A percentile compares a stretch with the other conserved stretches of the same genome.
phyloP scores from a whole-genome alignment of 352 stramenopile genomes.

The Phytopythium aichiense region DNA sequence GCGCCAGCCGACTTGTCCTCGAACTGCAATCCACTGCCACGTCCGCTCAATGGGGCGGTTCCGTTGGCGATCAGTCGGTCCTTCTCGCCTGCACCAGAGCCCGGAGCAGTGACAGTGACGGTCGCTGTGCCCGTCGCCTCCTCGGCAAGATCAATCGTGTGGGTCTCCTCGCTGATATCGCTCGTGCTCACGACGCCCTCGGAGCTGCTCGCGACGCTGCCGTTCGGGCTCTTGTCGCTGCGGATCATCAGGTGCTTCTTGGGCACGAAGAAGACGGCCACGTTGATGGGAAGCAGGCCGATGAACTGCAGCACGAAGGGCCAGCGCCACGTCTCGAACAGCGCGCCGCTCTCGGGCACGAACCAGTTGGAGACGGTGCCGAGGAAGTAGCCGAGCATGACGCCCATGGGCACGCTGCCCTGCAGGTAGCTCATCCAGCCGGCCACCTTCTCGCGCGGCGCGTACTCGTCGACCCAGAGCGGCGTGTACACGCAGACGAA shows the following conservation, averaged over 20 bases:
- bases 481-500: constrained; percentile 84
- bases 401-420: constrained; percentile 74
- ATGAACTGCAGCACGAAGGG: constrained; percentile 84
- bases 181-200: constrained; percentile 21
- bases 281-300: constrained; percentile 63
- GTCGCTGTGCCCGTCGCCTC: constrained; percentile 7
- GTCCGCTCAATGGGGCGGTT: not conserved
- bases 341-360: constrained; percentile 55
- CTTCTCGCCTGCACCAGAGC: constrained; percentile 3
- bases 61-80: constrained; percentile 3
- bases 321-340: constrained; percentile 78
- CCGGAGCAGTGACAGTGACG: constrained; percentile 1
- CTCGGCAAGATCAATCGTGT: constrained; percentile 31
- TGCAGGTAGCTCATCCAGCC: constrained; percentile 87
- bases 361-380: constrained; percentile 82
- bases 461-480: constrained; percentile 84
- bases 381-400: constrained; percentile 85
- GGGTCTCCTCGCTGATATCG: constrained; percentile 43
- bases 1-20: constrained; percentile 1
- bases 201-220: constrained; percentile 36
- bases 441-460: constrained; percentile 63
- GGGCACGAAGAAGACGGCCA: constrained; percentile 79
- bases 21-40: not conserved
- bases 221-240: constrained; percentile 42
- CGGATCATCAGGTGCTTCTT: constrained; percentile 74